These are phyloP conservation scores for Paraphaeosphaeria sporulosa DNA, from an alignment of 2,329 filamentous ascomycete genomes.

Conservation along the genomic window DNA sequence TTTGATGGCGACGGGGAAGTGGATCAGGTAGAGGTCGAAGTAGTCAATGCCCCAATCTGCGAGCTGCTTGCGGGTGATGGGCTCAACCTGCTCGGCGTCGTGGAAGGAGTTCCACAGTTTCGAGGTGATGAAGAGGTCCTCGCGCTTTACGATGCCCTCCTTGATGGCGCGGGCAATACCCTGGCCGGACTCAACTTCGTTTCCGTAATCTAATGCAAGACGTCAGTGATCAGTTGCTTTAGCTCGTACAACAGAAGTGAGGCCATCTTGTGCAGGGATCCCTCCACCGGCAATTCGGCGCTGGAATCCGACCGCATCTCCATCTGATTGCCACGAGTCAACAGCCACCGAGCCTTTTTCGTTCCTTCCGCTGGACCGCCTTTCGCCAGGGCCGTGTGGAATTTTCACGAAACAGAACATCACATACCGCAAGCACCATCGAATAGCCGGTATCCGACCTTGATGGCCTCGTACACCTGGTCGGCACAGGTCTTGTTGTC, in stretches of 20 bases:
- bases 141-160: conserved; percentile 51
- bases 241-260: conserved; percentile 20
- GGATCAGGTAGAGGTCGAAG: conserved; percentile 68
- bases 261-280: conserved; percentile 19
- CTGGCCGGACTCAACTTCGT: conserved; percentile 47
- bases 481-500: conserved; percentile 43
- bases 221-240: neutral
- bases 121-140: conserved; percentile 90
- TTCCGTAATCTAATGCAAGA: conserved; percentile 44
- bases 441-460: conserved; percentile 48
- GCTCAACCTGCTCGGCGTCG: conserved; percentile 76
- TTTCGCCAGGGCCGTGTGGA: neutral
- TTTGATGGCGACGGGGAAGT: conserved; percentile 88
- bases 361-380: neutral
- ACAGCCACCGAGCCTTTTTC: neutral
- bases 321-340: neutral
- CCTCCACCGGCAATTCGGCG: conserved; percentile 32
- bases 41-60: conserved; percentile 48
- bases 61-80: conserved; percentile 71
- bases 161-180: conserved; percentile 49
- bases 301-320: conserved; percentile 15
- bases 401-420: neutral
- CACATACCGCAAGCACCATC: conserved; percentile 48
- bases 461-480: conserved; percentile 47
- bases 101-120: conserved; percentile 96